phyloP scores from a whole-genome alignment of 768 basidiomycete species.

The Fomitopsis pulvina region DNA sequence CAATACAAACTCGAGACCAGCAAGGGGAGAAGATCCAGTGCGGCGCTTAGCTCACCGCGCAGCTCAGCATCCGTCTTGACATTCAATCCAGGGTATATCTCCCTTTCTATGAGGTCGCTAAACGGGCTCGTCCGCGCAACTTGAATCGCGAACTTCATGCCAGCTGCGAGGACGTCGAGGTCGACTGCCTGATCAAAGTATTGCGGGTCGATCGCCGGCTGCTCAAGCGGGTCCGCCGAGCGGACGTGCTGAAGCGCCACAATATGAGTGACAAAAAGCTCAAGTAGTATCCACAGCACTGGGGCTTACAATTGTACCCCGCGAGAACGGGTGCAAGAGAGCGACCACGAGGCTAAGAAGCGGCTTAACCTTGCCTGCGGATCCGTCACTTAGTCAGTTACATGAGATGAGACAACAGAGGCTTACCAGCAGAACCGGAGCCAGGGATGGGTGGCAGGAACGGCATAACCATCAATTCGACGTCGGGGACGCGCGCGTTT shows the following conservation, averaged over 20 bases:
- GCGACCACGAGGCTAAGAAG: too few relatives aligned
- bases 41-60: constrained; percentile 8
- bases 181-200: constrained; percentile 25
- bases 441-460: too few relatives aligned
- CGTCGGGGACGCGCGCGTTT: constrained; percentile 11
- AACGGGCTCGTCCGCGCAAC: constrained; percentile 9
- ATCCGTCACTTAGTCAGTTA: too few relatives aligned
- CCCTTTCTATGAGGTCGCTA: constrained; percentile 9
- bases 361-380: too few relatives aligned
- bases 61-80: constrained; percentile 4
- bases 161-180: constrained; percentile 18
- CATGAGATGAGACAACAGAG: too few relatives aligned
- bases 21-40: too few relatives aligned
- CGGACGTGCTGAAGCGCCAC: constrained; percentile 15
- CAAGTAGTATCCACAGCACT: neutral
- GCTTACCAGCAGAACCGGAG: neutral
- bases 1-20: too few relatives aligned
- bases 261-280: neutral
- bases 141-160: constrained; percentile 21
- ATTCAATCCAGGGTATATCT: constrained; percentile 8
- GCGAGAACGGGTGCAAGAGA: constrained; percentile 25
- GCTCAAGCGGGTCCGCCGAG: constrained; percentile 17
- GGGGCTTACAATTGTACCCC: constrained; percentile 24
- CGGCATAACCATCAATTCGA: constrained; percentile 19
- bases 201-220: constrained; percentile 24